Conservation (phyloP, 2,329 filamentous ascomycete species). For the Tolypocladium tropicale region DNA sequence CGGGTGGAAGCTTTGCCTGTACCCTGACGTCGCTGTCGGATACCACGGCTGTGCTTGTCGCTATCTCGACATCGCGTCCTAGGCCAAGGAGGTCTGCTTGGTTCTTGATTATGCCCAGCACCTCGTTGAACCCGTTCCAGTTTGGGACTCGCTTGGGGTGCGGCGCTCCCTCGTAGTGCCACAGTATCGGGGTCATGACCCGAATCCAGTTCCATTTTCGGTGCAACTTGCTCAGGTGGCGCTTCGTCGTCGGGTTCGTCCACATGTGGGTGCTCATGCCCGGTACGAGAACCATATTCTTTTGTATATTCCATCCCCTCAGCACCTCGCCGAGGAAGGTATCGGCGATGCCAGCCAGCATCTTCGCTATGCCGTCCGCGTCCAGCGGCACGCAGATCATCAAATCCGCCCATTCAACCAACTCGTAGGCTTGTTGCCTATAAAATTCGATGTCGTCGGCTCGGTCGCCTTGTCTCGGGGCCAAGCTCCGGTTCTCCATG, state of each 20-base stretch:
- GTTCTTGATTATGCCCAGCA: constrained; percentile 66
- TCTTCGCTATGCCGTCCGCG: constrained; percentile 74
- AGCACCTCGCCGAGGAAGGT: constrained; percentile 73
- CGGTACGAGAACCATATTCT: constrained; percentile 75
- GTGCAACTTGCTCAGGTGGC: constrained; percentile 74
- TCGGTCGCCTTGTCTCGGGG: constrained; percentile 18
- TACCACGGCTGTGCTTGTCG: constrained; percentile 27
- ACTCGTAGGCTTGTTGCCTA: constrained; percentile 44
- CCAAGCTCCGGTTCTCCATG: constrained; percentile 41
- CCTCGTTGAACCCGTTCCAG: constrained; percentile 58
- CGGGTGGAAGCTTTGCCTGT: constrained; percentile 56
- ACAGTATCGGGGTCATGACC: constrained; percentile 70
- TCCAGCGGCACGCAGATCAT: constrained; percentile 78
- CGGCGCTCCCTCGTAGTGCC: constrained; percentile 56
- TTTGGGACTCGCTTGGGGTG: constrained; percentile 42
- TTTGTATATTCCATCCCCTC: constrained; percentile 77
- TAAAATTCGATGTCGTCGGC: constrained; percentile 42
- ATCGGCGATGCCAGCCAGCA: constrained; percentile 76
- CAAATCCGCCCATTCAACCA: constrained; percentile 82
- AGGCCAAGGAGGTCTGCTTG: constrained; percentile 67
- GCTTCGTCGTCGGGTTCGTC: constrained; percentile 81
- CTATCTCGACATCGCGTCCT: constrained; percentile 57
- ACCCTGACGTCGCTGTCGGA: constrained; percentile 20
- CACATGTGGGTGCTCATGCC: constrained; percentile 86
- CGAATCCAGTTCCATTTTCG: constrained; percentile 82